A percentile compares a stretch with the other conserved stretches of the same genome.
These are phyloP conservation scores for Cyberlindnera saturnus DNA, from an alignment of 805 yeast genomes.

Conservation along the genomic window DNA sequence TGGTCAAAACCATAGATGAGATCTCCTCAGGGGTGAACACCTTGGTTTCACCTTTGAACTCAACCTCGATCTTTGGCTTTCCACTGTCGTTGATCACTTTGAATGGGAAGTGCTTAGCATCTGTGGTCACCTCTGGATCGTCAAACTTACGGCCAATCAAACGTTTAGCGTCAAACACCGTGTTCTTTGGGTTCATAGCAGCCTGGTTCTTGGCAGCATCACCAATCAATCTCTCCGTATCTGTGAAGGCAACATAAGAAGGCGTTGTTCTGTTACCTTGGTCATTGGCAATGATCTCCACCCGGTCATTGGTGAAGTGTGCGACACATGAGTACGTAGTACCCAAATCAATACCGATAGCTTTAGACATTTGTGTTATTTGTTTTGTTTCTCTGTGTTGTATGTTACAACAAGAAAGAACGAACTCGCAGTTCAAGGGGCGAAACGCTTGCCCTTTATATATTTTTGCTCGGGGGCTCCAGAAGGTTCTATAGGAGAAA, in stretches of 20 bases:
- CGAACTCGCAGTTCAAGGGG: neutral
- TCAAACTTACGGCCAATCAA: conserved; percentile 79
- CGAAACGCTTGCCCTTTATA: conserved; percentile 4
- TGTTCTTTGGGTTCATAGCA: conserved; percentile 91
- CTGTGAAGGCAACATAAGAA: conserved; percentile 94
- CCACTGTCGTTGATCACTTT: conserved; percentile 70
- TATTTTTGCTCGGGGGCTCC: neutral
- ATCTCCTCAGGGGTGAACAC: conserved; percentile 90
- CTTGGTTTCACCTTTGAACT: conserved; percentile 82
- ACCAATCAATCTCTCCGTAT: conserved; percentile 90
- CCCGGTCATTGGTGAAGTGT: conserved; percentile 76
- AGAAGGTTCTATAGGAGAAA: conserved; percentile 7
- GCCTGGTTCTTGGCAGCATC: conserved; percentile 99
- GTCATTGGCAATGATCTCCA: conserved; percentile 93
- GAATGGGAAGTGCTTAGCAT: conserved; percentile 87
- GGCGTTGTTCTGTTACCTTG: conserved; percentile 99
- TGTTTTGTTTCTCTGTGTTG: neutral
- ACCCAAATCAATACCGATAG: conserved; percentile 89
- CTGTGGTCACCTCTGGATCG: conserved; percentile 74
- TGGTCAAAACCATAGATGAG: conserved; percentile 84
- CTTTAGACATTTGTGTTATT: conserved; percentile 39
- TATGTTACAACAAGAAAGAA: neutral
- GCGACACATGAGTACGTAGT: conserved; percentile 98
- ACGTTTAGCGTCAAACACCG: conserved; percentile 94
- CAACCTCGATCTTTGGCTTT: conserved; percentile 84